A percentile compares a stretch with the other conserved stretches of the same genome.
Conservation (phyloP, 331 rosid genomes). For the Rhamnella rubrinervis region DNA sequence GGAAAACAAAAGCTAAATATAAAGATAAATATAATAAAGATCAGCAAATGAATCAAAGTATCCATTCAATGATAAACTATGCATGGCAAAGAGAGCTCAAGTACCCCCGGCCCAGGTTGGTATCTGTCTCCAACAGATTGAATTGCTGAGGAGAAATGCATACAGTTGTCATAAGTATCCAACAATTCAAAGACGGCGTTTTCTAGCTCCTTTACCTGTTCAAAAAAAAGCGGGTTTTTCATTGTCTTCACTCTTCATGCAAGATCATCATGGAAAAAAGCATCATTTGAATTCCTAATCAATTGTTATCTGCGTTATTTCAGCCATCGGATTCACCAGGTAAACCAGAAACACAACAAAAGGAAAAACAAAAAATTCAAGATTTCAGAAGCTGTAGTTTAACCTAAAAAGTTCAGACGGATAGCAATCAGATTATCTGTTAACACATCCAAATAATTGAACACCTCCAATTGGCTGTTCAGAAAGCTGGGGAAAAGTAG, state of each 20-base stretch:
- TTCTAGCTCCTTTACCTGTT: slow-evolving; percentile 76
- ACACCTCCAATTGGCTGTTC: too few species aligned
- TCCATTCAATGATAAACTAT: slow-evolving; percentile 16
- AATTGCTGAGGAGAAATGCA: slow-evolving; percentile 56
- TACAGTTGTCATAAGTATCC: slow-evolving; percentile 42
- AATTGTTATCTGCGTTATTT: too few species aligned
- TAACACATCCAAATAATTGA: too few species aligned
- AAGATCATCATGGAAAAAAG: background rate
- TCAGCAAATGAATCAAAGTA: slow-evolving; percentile 1
- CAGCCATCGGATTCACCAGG: background rate
- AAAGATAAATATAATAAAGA: slow-evolving; percentile 2
- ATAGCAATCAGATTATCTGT: too few species aligned
- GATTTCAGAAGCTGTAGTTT: too few species aligned
- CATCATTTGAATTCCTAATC: background rate
- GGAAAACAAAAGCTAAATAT: slow-evolving; percentile 10
- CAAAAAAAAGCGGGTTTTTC: background rate
- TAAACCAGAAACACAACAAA: too few species aligned
- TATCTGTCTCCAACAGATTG: slow-evolving; percentile 55
- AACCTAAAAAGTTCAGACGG: too few species aligned
- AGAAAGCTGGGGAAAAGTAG: too few species aligned
- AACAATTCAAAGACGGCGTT: slow-evolving; percentile 58
- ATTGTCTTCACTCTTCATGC: background rate
- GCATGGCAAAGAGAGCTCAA: slow-evolving; percentile 14
- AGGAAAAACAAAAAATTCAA: too few species aligned
- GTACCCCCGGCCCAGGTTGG: slow-evolving; percentile 65